Conservation (phyloP, 2,329 filamentous ascomycete genomes). For the Trichoderma endophyticum region DNA sequence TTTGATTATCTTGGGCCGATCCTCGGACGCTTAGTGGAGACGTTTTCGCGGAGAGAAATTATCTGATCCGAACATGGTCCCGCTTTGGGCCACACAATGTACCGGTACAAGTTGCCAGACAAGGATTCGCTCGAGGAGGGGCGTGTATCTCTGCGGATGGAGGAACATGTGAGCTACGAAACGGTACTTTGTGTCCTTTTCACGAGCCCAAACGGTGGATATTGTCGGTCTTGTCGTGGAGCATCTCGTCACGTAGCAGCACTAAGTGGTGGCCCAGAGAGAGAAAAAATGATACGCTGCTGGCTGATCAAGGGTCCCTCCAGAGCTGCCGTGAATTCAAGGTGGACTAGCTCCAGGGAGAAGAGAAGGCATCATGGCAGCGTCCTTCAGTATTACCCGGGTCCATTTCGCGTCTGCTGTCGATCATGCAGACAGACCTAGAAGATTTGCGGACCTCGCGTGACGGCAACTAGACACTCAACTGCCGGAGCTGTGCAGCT, state of each 20-base stretch:
- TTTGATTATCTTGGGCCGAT: background rate
- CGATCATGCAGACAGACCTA: slow-evolving; percentile 3
- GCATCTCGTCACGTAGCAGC: background rate
- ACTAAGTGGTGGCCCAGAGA: background rate
- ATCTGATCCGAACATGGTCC: slow-evolving; percentile 35
- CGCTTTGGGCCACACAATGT: slow-evolving; percentile 12
- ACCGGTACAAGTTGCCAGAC: slow-evolving; percentile 5
- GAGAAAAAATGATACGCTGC: background rate
- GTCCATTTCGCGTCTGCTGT: background rate
- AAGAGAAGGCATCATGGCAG: background rate
- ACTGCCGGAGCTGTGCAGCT: background rate
- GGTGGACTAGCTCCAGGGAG: background rate
- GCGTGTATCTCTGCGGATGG: background rate
- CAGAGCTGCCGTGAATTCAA: background rate
- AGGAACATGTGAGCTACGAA: background rate
- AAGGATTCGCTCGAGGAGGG: background rate
- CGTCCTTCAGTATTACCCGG: background rate
- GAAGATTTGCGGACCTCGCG: background rate
- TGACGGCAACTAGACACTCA: background rate
- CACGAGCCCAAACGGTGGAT: background rate
- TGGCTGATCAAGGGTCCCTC: background rate
- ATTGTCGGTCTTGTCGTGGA: slow-evolving; percentile 7
- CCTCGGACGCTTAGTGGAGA: slow-evolving; percentile 11
- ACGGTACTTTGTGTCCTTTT: background rate
- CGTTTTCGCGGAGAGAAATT: slow-evolving; percentile 27